Percentiles rank a stretch among this genome's conserved stretches.
These are phyloP conservation scores for Cunninghamia lanceolata DNA, from an alignment of 75 land plant species.

Conservation along the genomic window DNA sequence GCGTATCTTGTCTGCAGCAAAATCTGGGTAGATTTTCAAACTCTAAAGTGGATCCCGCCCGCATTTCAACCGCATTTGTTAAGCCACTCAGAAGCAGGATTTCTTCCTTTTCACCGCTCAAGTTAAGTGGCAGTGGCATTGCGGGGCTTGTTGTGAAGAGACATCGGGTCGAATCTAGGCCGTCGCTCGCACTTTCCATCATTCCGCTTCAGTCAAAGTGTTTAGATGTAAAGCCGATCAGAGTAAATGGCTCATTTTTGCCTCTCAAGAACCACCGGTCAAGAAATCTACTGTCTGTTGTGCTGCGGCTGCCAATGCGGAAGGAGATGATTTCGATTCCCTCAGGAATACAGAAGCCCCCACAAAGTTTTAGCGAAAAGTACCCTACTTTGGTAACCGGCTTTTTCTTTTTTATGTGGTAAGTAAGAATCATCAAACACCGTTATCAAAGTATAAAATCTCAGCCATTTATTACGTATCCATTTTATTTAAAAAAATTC, in stretches of 20 bases:
- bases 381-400: constrained; percentile 84
- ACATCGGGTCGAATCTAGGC: not conserved
- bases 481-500: not conserved
- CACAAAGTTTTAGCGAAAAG: constrained; percentile 48
- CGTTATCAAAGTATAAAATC: not conserved
- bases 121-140: not conserved
- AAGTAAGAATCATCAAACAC: constrained; percentile 9
- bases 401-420: constrained; percentile 97
- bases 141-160: not conserved
- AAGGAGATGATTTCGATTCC: not conserved
- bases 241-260: not conserved
- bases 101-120: not conserved
- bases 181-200: not conserved
- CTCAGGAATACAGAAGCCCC: constrained; percentile 11
- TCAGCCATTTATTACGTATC: not conserved
- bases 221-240: not conserved
- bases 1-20: not conserved
- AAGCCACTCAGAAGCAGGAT: not conserved
- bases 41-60: not conserved
- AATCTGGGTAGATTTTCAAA: not conserved
- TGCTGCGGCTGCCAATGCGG: constrained; percentile 2
- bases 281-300: not conserved
- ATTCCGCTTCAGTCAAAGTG: not conserved
- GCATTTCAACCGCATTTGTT: not conserved
- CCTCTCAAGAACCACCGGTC: not conserved